Evolutionary conservation across 345 rosid genomes (phyloP), one percentile per base, ranked within the genome.

Genomic region (Dimocarpus longan): DNA sequence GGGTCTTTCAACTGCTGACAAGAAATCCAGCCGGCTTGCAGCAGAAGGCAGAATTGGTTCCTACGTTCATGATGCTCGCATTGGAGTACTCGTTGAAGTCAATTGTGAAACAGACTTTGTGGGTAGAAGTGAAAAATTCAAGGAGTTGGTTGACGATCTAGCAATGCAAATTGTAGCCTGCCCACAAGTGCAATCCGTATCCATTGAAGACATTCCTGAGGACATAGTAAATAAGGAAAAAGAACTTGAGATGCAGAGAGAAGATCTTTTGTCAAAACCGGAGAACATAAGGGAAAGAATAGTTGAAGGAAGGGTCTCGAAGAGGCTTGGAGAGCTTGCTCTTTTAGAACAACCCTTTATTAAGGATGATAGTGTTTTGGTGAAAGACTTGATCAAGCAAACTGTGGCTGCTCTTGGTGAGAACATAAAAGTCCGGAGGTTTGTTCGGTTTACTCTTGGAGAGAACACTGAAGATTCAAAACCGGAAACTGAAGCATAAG

Each of bases 101-200:
- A 93, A 95, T 81, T 92, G 96, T 32, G 99, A 96, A 84, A 93
- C 99, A 0, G 99, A 96, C 81, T 96, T 96, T 42, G 97, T 96
- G 0, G 99, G 98, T 77, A 89, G 98, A 78, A 89, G 98, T 22
- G 98, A 93, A 76, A 89, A 89, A 28, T 92, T 96, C 88, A 92
- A 91, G 87, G 95, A 92, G 80, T 75, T 96, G 80, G 98, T 92
- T 44, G 93, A 92, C 73, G 98, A 92, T 86, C 91, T 94, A 54
- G 98, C 97, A 74, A 93, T 93, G 98, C 98, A 93, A 84, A 93
- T 91, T 10, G 97, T 88, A 73, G 98, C 98, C 46, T 85, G 93
- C 78, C 99, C 97, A 43, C 91, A 89, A 80, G 97, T 94, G 77
- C 89, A 89, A 85, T 92, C 83, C 77, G 93, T 94, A 12, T 89